Evolutionary conservation across 768 basidiomycete genomes (phyloP), one percentile per base, ranked within the genome.

Genomic region (Tephrocybe rancida): DNA sequence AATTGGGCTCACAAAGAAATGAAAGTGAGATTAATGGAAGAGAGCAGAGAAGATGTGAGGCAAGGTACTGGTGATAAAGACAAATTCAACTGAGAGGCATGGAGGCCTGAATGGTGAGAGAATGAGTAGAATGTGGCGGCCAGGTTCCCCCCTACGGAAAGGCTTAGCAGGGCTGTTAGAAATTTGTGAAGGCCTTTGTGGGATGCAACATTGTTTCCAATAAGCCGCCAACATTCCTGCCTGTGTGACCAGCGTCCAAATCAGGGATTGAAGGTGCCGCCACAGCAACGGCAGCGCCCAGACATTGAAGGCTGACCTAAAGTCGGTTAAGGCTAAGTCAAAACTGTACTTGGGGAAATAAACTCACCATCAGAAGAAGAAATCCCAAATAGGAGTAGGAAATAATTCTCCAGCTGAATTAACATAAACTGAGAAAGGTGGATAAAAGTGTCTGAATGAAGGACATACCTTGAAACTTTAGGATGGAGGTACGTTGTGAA

Each of bases 51-150:
- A n/a, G n/a, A n/a, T n/a, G n/a, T n/a, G n/a, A n/a, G n/a, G n/a
- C n/a, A n/a, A n/a, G n/a, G n/a, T n/a, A n/a, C n/a, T n/a, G n/a
- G n/a, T n/a, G n/a, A n/a, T n/a, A n/a, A n/a, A n/a, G n/a, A n/a
- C n/a, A n/a, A n/a, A n/a, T n/a, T n/a, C n/a, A n/a, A n/a, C n/a
- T n/a, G n/a, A n/a, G 74, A 0, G 90, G 88, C 4, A 88, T 65
- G 60, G 86, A 76, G 1, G 87, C 76, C 64, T 93, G 91, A 58
- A 90, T 73, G 64, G 83, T 86, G 53, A 93, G 77, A 82, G 52
- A 88, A 81, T 39, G 87, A 90, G 67, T 97, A 97, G 56, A 93
- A 85, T 6, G 90, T 88, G 2, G 86, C 83, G 1, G 90, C 88
- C 41, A 91, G 87, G 70, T 94, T 95, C 2, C 83, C 89, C 1